Evolutionary conservation across 345 rosid genomes (phyloP), one percentile per base, ranked within the genome.

Genomic region (Passiflora organensis): DNA sequence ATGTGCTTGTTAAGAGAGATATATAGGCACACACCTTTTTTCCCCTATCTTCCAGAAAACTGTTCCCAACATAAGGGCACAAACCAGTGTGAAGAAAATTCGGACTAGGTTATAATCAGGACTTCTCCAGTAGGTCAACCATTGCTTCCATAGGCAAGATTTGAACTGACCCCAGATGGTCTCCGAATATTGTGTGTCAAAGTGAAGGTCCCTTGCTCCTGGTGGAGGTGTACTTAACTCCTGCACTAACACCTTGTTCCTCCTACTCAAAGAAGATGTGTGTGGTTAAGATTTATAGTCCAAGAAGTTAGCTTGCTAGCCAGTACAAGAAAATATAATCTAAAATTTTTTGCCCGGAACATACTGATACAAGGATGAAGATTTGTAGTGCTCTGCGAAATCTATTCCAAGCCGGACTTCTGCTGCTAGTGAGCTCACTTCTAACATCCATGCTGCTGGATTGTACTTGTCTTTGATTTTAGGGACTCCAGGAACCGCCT

Each of bases 111-210:
- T 85, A 67, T 75, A 82, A 1, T 66, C 43, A 6, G 88, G 79
- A 54, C 73, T 82, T 66, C 86, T 74, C 86, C 88, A 85, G 28
- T 82, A 82, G 14, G 93, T 77, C 49, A 70, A 54, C 20, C 73
- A 51, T 23, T 74, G 88, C 60, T 82, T 85, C 88, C 91, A 82
- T 0, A 80, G 62, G 53, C 91, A 85, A 43, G 78, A 65, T 44
- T 56, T 71, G 67, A 82, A 71, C 48, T 80, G 93, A 46, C 46
- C 75, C 79, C 76, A 70, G 14, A 60, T 17, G 44, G 55, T 68
- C 55, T 66, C 79, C 22, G 78, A 63, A 61, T 68, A 82, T 6
- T 61, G 63, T 0, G 61, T 63, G 13, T 76, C 62, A 18, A 72
- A 78, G 32, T 48, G 45, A 47, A 71, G 37, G 12, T 69, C 74